Evolutionary conservation across 345 rosid genomes (phyloP).

Genomic region (Rhizophora apiculata): DNA sequence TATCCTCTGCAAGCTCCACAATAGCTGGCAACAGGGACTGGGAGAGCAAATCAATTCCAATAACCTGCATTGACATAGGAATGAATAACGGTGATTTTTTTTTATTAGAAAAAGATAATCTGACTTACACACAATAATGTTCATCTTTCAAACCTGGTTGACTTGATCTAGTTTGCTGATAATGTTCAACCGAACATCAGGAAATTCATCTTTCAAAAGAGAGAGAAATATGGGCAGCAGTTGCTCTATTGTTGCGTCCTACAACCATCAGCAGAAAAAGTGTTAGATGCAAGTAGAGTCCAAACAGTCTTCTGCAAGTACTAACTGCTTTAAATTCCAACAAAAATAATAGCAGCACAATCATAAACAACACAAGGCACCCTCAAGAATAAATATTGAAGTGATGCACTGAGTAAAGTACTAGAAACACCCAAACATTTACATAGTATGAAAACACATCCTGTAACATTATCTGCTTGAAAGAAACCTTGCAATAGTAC

Average conservation of each 20-base stretch:
- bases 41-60: slow-evolving; percentile 91
- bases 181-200: slow-evolving; percentile 92
- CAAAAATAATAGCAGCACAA: not conserved
- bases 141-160: slow-evolving; percentile 62
- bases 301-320: slow-evolving; percentile 5
- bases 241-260: slow-evolving; percentile 95
- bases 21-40: slow-evolving; percentile 92
- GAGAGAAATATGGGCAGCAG: slow-evolving; percentile 97
- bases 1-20: slow-evolving; percentile 97
- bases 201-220: slow-evolving; percentile 91
- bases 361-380: not conserved
- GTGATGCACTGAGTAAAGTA: not conserved
- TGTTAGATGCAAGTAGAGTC: not conserved
- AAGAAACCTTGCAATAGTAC: not conserved
- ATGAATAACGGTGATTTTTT: not conserved
- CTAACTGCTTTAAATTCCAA: not conserved
- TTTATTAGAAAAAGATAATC: not conserved
- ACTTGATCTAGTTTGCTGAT: slow-evolving; percentile 99
- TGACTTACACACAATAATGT: too few species aligned
- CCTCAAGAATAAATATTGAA: not conserved
- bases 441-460: not conserved
- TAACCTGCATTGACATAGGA: slow-evolving; percentile 51
- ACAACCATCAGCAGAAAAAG: slow-evolving; percentile 21
- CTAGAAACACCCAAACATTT: not conserved
- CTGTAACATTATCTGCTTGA: not conserved